Evolutionary conservation across 2,329 filamentous ascomycete genomes (phyloP), one percentile per base, ranked within the genome.

Genomic region (Pseudogymnoascus verrucosus): DNA sequence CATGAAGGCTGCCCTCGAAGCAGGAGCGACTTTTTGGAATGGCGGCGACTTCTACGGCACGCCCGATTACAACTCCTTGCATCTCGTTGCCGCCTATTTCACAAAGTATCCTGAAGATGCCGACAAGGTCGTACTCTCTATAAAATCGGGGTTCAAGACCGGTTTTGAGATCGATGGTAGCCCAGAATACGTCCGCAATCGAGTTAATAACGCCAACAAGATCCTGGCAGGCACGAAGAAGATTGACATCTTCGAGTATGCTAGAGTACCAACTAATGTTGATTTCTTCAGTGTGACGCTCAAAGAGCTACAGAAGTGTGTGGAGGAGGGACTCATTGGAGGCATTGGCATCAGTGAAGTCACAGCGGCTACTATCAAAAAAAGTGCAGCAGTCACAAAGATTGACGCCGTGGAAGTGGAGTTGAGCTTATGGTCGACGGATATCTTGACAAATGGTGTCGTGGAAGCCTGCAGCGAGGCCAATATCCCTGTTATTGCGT

Each of bases 401-500:
- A 77, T 82, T 65, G 72, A 74, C n/a, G 73, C 74, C n/a, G 78
- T 81, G 19, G 79, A 82, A 68, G 72, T 79, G 6, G 80, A 82
- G 68, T 69, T 80, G 31, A 76, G 74, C 34, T 66, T 81, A 5
- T 80, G 73, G 70, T 66, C 74, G 10, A 68, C 68, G 26, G 73
- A 77, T 64, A 73, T 76, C 36, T 68, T 75, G 26, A 65, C 67
- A 5, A 77, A 76, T 61, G 76, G 78, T 4, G 72, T 80, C 28
- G 74, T 75, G 1, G 69, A 71, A 6, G 79, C 83, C 0, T 88
- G 85, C 69, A 80, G 78, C 0, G 80, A 93, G 71, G 74, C 89
- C 54, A 77, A 79, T 57, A 91, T 93, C 65, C 86, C 88, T 0
- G 76, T 93, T 59, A 75, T 91, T 37, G 88, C 87, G 70, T 73